phyloP scores from a whole-genome alignment of 2,329 filamentous ascomycete species.

The Cladosporium velox region DNA sequence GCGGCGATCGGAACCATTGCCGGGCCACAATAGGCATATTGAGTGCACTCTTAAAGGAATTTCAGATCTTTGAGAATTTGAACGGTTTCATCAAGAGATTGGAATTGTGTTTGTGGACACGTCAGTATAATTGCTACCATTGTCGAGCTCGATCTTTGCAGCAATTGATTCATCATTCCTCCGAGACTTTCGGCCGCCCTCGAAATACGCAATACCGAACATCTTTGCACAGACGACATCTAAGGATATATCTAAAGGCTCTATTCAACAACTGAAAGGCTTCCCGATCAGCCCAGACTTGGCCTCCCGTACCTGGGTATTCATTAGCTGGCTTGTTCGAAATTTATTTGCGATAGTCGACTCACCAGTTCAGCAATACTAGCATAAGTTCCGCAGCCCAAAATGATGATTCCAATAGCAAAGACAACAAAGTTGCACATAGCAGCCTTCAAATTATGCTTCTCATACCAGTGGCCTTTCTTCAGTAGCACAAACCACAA shows the following conservation, averaged over 20 bases:
- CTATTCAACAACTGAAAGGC: not conserved
- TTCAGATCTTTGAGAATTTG: not conserved
- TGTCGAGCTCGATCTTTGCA: not conserved
- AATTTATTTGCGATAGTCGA: not conserved
- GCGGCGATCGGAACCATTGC: not conserved
- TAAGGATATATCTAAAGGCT: not conserved
- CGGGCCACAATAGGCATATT: not conserved
- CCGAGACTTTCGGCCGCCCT: not conserved
- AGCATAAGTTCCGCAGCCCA: conserved; percentile 42
- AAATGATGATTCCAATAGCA: conserved; percentile 25
- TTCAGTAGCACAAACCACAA: conserved; percentile 44
- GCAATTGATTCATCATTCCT: not conserved
- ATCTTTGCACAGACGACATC: not conserved
- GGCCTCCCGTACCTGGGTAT: conserved; percentile 6
- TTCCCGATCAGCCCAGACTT: conserved; percentile 6
- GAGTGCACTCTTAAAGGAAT: not conserved
- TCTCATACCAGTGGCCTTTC: conserved; percentile 47
- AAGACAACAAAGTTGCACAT: conserved; percentile 45
- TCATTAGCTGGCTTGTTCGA: not conserved
- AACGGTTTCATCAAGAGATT: not conserved
- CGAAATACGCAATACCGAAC: not conserved
- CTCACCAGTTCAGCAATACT: conserved; percentile 38
- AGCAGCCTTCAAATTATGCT: conserved; percentile 44
- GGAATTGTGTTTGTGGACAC: not conserved
- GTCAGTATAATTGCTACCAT: not conserved